These are phyloP conservation scores for Chytridiales sp. DNA, from an alignment of 371 early-diverging fungal species.

Conservation along the genomic window DNA sequence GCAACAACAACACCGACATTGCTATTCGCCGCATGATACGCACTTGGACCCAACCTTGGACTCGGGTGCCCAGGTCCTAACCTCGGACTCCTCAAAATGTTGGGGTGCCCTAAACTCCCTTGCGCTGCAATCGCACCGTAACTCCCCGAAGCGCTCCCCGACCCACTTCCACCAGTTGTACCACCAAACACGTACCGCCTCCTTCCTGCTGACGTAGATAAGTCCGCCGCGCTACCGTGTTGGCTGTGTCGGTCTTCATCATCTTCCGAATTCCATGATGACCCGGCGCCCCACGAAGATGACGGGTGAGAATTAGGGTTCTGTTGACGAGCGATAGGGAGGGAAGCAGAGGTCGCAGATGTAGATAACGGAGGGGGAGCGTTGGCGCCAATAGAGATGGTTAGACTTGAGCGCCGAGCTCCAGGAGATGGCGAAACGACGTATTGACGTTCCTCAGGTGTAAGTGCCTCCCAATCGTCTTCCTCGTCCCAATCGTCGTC, in stretches of 20 bases:
- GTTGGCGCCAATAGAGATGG: not conserved
- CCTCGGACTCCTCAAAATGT: conserved; percentile 9
- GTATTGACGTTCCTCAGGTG: not conserved
- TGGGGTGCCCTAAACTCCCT: too few relatives aligned
- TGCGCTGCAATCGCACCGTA: not conserved
- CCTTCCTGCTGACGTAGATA: not conserved
- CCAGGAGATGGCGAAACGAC: not conserved
- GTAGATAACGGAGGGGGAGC: conserved; percentile 5
- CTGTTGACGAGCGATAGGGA: too few relatives aligned
- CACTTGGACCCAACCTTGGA: conserved; percentile 2
- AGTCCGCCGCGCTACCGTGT: not conserved
- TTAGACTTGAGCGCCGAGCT: conserved; percentile 8
- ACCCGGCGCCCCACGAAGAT: not conserved
- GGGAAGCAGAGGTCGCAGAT: not conserved
- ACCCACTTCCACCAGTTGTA: conserved; percentile 9
- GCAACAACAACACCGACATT: conserved; percentile 18
- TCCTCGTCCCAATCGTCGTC: conserved; percentile 30
- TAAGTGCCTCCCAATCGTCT: not conserved
- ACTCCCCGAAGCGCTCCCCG: not conserved
- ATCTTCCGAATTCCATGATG: not conserved
- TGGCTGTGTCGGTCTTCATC: not conserved
- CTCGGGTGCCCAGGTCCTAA: conserved; percentile 15
- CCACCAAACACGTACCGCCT: not conserved
- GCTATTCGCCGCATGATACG: not conserved
- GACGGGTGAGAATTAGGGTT: not conserved